Evolutionary conservation across 768 basidiomycete species (phyloP), one percentile per base, ranked within the genome.

Genomic region (Hemileccinum impolitum): DNA sequence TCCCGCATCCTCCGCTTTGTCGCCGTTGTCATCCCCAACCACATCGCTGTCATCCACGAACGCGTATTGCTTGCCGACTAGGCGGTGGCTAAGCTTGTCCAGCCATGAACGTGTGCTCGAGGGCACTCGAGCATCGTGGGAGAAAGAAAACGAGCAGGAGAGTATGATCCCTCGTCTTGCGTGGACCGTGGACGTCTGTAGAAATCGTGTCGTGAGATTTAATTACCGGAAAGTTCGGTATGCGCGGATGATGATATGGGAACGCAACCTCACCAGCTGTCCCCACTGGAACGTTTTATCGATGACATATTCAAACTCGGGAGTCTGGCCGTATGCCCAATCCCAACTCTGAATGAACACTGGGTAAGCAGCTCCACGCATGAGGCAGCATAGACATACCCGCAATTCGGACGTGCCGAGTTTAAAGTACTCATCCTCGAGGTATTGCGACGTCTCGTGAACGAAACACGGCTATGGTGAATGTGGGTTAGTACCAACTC

Each of bases 241-340:
- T 36, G 23, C 11, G 13, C 7, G 14, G 6, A 12, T 17, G 34
- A 42, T 32, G 2, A 32, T 11, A 44, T 14, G 30, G 21, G 26
- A 68, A 69, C 46, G 26, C 10, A 4, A 26, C 6, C 60, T 53
- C 55, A 82, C 82, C 23, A 76, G 65, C 28, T 67, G 59, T 10
- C 80, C 82, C 80, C 81, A 82, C 4, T 60, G 39, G 52, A 85
- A 84, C n/a, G 62, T 48, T 21, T 62, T 60, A 4, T 57, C 44
- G 12, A 80, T 39, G 3, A 72, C 72, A 59, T 90, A 88, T 7
- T 82, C 85, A 64, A 99, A 98, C 62, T 95, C 89, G 36, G 94
- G 94, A 0, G 94, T 95, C 62, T 94, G 90, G 0, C 94, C 95
- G 59, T 83, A 96, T 13, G 79, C 73, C 93, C 94, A 98, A 18